These are phyloP conservation scores for Hypsizygus marmoreus DNA, from an alignment of 768 basidiomycete species.

Conservation along the genomic window DNA sequence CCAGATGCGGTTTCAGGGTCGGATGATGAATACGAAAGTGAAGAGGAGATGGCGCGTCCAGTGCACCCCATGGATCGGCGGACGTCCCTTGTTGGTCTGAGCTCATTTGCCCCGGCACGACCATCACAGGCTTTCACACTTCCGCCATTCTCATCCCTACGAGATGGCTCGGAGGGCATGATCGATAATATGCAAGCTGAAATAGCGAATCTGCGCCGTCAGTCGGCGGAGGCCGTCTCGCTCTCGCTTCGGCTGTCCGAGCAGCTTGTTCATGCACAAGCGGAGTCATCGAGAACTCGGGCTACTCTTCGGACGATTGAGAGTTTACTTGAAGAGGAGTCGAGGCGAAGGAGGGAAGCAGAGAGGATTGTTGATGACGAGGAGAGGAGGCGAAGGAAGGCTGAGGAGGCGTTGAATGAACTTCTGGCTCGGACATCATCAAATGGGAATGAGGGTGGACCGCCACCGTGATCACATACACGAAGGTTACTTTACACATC, in stretches of 20 bases:
- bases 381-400: conserved; percentile 41
- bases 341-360: conserved; percentile 55
- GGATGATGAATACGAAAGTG: conserved; percentile 68
- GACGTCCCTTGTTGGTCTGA: conserved; percentile 38
- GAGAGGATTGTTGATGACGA: conserved; percentile 56
- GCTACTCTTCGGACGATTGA: conserved; percentile 58
- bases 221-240: conserved; percentile 68
- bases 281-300: conserved; percentile 58
- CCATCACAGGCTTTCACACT: conserved; percentile 38
- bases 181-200: conserved; percentile 70
- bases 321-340: conserved; percentile 61
- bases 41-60: conserved; percentile 69
- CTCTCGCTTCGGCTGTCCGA: conserved; percentile 67
- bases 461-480: no score
- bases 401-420: conserved; percentile 51
- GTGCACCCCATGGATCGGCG: conserved; percentile 46
- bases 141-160: conserved; percentile 43
- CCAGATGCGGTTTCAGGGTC: no score
- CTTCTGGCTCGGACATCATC: conserved; percentile 28
- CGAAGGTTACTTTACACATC: no score
- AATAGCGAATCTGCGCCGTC: conserved; percentile 61
- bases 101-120: conserved; percentile 31
- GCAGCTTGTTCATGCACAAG: conserved; percentile 66
- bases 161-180: conserved; percentile 38
- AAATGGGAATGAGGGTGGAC: not conserved